These are phyloP conservation scores for Cryphonectria naterciae DNA, from an alignment of 2,329 filamentous ascomycete species.

Conservation along the genomic window DNA sequence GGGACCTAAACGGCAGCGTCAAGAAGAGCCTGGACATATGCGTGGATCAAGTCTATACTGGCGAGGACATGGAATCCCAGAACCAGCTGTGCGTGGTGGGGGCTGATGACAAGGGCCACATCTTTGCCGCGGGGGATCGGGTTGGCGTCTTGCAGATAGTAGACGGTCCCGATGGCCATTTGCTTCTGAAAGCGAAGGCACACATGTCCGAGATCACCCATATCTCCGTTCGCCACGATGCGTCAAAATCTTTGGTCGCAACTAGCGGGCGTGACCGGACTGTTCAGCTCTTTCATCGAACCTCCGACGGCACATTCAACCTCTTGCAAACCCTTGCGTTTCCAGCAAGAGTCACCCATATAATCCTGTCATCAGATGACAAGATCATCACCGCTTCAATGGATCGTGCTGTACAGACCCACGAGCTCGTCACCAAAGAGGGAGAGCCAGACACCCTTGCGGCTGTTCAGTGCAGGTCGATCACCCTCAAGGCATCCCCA, in stretches of 20 bases:
- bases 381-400: slow-evolving; percentile 83
- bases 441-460: slow-evolving; percentile 68
- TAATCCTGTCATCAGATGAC: slow-evolving; percentile 74
- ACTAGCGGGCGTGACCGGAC: slow-evolving; percentile 87
- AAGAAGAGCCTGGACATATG: slow-evolving; percentile 67
- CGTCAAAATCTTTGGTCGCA: slow-evolving; percentile 69
- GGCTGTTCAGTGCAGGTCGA: slow-evolving; percentile 75
- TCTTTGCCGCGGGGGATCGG: slow-evolving; percentile 83
- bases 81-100: slow-evolving; percentile 66
- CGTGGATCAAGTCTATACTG: slow-evolving; percentile 64
- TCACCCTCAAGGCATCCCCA: slow-evolving; percentile 84
- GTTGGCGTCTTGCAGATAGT: slow-evolving; percentile 79
- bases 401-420: slow-evolving; percentile 83
- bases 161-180: slow-evolving; percentile 63
- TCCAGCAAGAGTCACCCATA: slow-evolving; percentile 78
- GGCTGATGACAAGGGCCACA: slow-evolving; percentile 63
- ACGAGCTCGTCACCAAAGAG: slow-evolving; percentile 75
- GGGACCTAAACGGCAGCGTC: slow-evolving; percentile 74
- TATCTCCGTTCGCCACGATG: slow-evolving; percentile 71
- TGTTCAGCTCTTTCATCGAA: slow-evolving; percentile 81
- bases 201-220: slow-evolving; percentile 85
- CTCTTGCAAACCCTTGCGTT: slow-evolving; percentile 94
- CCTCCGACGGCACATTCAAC: slow-evolving; percentile 62
- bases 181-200: slow-evolving; percentile 76
- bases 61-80: slow-evolving; percentile 53